Evolutionary conservation across 2,329 filamentous ascomycete species (phyloP).

Genomic region (Dactylellina haptotyla): DNA sequence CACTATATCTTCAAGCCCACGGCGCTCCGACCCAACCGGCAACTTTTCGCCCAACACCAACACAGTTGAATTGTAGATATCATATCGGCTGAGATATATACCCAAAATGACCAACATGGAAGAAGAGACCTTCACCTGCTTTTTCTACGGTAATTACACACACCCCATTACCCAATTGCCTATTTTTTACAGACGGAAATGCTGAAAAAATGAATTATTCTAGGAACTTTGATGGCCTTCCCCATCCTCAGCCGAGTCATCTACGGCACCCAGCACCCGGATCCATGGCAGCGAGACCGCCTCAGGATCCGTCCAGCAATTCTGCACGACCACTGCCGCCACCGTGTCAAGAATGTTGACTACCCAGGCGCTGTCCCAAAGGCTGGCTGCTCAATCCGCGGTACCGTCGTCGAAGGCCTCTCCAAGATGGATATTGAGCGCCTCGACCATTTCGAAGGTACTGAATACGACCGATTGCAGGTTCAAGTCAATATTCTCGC

Average conservation of each 20-base stretch:
- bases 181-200: neutral
- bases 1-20: too few relatives aligned
- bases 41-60: neutral
- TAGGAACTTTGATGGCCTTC: slow-evolving; percentile 79
- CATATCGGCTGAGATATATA: neutral
- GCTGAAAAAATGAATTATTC: neutral
- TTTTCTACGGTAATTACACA: slow-evolving; percentile 70
- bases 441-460: slow-evolving; percentile 84
- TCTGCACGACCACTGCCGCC: slow-evolving; percentile 77
- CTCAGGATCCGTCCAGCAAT: slow-evolving; percentile 78
- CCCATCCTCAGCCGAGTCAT: slow-evolving; percentile 87
- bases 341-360: slow-evolving; percentile 74
- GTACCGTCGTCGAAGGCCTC: slow-evolving; percentile 79
- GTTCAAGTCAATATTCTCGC: slow-evolving; percentile 64
- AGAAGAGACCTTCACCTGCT: slow-evolving; percentile 67
- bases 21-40: neutral
- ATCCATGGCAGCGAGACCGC: slow-evolving; percentile 65
- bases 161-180: neutral
- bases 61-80: slow-evolving; percentile 8
- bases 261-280: slow-evolving; percentile 70
- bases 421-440: slow-evolving; percentile 78
- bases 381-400: slow-evolving; percentile 71
- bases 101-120: slow-evolving; percentile 52
- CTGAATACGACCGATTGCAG: slow-evolving; percentile 71
- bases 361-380: slow-evolving; percentile 81